These are phyloP conservation scores for Trametes cingulata DNA, from an alignment of 768 basidiomycete species.

Conservation along the genomic window DNA sequence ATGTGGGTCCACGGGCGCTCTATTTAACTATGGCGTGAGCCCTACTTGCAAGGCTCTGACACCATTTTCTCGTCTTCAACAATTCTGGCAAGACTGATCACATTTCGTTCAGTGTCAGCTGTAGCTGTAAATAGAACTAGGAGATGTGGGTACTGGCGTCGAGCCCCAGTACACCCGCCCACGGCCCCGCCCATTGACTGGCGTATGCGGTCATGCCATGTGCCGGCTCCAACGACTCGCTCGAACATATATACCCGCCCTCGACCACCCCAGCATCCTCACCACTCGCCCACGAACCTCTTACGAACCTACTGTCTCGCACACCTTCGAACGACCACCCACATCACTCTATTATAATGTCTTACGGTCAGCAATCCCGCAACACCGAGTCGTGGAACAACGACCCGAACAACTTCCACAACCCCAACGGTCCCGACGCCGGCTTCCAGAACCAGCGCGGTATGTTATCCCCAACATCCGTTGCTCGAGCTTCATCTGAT, in stretches of 20 bases:
- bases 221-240: slow-evolving; percentile 6
- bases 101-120: no score
- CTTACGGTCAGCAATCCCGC: slow-evolving; percentile 13
- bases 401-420: slow-evolving; percentile 21
- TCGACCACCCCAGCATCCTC: neutral
- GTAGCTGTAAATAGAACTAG: neutral
- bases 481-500: neutral
- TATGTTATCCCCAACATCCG: no score
- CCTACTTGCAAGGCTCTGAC: no score
- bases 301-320: no score
- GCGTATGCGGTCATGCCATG: slow-evolving; percentile 2
- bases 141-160: slow-evolving; percentile 8
- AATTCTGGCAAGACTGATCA: no score
- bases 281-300: neutral
- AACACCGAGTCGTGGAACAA: slow-evolving; percentile 23
- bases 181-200: neutral
- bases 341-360: slow-evolving; percentile 6
- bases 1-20: no score
- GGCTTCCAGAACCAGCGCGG: slow-evolving; percentile 4
- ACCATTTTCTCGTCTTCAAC: no score
- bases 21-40: no score
- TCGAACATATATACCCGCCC: neutral
- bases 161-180: neutral
- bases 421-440: slow-evolving; percentile 9
- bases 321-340: neutral